These are phyloP conservation scores for Ophiostoma fasciatum DNA, from an alignment of 2,329 filamentous ascomycete species.

Conservation along the genomic window DNA sequence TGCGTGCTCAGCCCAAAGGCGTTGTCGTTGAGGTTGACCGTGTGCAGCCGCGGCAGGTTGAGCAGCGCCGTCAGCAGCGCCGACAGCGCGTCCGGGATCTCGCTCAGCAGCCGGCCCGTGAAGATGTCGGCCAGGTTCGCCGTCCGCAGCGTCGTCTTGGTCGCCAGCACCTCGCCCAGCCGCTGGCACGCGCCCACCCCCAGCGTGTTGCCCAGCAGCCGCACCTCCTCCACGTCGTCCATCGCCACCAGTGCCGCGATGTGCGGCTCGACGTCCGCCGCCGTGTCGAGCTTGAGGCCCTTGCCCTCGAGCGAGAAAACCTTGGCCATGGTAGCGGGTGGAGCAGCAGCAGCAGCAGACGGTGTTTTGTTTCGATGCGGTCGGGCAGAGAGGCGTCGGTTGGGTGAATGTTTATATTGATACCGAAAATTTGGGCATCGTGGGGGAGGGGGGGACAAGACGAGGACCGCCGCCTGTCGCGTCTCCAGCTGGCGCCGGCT, in stretches of 20 bases:
- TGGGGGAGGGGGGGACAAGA: too few species aligned
- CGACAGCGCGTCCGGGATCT: constrained; percentile 83
- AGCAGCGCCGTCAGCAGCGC: constrained; percentile 75
- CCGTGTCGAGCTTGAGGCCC: constrained; percentile 81
- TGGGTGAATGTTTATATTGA: too few species aligned
- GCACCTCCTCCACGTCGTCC: constrained; percentile 68
- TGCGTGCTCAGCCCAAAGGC: constrained; percentile 94
- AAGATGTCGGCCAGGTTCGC: constrained; percentile 97
- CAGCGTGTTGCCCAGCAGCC: constrained; percentile 79
- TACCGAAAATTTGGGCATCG: too few species aligned
- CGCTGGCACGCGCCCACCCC: constrained; percentile 78
- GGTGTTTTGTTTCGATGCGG: too few species aligned
- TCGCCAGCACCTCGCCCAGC: constrained; percentile 67
- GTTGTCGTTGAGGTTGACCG: constrained; percentile 93
- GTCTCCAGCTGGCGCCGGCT: too few species aligned
- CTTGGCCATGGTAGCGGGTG: constrained; percentile 33
- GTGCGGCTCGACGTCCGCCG: constrained; percentile 72
- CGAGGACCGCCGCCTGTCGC: too few species aligned
- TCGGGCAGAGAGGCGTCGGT: too few species aligned
- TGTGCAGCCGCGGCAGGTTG: constrained; percentile 72
- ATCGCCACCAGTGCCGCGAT: constrained; percentile 60
- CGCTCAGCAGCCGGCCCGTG: constrained; percentile 79
- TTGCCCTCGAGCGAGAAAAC: constrained; percentile 85
- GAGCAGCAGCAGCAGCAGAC: too few species aligned
- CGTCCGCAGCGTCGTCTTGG: constrained; percentile 69